Evolutionary conservation across 768 basidiomycete species (phyloP).

Genomic region (Tylopilus sp.): DNA sequence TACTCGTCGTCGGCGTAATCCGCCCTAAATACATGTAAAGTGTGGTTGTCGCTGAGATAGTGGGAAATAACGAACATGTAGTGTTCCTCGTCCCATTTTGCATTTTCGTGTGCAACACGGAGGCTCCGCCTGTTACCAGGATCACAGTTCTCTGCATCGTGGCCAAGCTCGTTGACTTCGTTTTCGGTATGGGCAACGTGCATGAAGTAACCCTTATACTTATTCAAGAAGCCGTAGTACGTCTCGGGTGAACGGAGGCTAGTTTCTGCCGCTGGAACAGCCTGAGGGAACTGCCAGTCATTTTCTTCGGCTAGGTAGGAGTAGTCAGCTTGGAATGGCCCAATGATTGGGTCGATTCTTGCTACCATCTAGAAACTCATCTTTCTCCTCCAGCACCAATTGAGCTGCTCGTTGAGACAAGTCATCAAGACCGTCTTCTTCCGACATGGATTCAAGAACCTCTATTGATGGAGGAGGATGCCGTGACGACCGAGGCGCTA

Average conservation of each 20-base stretch:
- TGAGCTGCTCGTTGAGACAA: constrained; percentile 41
- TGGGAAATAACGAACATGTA: constrained; percentile 59
- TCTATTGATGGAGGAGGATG: constrained; percentile 50
- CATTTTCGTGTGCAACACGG: constrained; percentile 61
- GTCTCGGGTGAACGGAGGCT: constrained; percentile 39
- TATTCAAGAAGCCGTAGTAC: constrained; percentile 74
- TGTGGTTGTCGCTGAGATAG: neutral
- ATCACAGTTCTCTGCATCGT: constrained; percentile 56
- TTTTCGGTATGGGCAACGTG: constrained; percentile 74
- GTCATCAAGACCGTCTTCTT: constrained; percentile 34
- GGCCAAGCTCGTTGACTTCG: constrained; percentile 77
- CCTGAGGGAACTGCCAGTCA: constrained; percentile 77
- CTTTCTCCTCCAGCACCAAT: constrained; percentile 47
- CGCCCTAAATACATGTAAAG: constrained; percentile 47
- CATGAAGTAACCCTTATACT: constrained; percentile 70
- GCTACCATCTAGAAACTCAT: constrained; percentile 59
- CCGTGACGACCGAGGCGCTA: constrained; percentile 58
- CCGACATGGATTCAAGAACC: constrained; percentile 39
- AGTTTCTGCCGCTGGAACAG: constrained; percentile 42
- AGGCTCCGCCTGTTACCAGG: constrained; percentile 47
- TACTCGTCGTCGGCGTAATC: constrained; percentile 77
- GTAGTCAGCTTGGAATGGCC: constrained; percentile 5
- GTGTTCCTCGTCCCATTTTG: constrained; percentile 81
- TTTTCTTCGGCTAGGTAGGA: constrained; percentile 60
- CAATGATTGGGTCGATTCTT: neutral